Percentiles rank a stretch among this genome's conserved stretches.
Evolutionary conservation across 2,329 filamentous ascomycete genomes (phyloP).

Genomic region (Clonostachys sp.): DNA sequence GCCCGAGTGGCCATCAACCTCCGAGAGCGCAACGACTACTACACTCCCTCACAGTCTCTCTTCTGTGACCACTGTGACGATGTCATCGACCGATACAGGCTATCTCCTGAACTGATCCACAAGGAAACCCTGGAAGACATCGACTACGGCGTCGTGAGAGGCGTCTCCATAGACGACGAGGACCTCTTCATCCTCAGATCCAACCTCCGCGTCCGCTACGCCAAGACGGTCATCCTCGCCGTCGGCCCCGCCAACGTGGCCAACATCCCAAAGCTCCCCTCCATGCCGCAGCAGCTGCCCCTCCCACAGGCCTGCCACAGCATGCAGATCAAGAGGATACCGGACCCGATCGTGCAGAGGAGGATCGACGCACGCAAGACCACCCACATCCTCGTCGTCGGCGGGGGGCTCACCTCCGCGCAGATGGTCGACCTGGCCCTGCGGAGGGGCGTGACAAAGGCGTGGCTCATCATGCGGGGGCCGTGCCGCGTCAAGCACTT

Average conservation of each 20-base stretch:
- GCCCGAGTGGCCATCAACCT: conserved; percentile 54
- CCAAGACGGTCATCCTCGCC: conserved; percentile 63
- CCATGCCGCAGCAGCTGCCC: conserved; percentile 14
- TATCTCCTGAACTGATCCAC: conserved; percentile 44
- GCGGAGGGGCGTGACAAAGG: conserved; percentile 58
- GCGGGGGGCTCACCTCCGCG: conserved; percentile 72
- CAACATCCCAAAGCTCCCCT: conserved; percentile 31
- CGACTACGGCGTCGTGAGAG: conserved; percentile 45
- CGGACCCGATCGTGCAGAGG: conserved; percentile 42
- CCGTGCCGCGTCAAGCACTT: conserved; percentile 65
- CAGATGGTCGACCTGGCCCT: conserved; percentile 67
- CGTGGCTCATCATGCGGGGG: conserved; percentile 66
- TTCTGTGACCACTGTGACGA: conserved; percentile 59
- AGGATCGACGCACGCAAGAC: conserved; percentile 43
- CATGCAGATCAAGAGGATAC: conserved; percentile 57
- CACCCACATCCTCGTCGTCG: conserved; percentile 68
- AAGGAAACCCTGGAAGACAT: conserved; percentile 59
- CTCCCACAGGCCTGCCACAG: conserved; percentile 54
- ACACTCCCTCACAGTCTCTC: conserved; percentile 55
- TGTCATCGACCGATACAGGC: conserved; percentile 49
- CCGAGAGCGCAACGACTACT: conserved; percentile 66
- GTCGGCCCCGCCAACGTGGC: conserved; percentile 65
- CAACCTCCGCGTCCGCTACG: conserved; percentile 46
- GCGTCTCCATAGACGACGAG: conserved; percentile 36
- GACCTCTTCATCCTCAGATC: conserved; percentile 64